Evolutionary conservation across 192 early-diverging fungal genomes (phyloP).

Genomic region (Podila epicladia): DNA sequence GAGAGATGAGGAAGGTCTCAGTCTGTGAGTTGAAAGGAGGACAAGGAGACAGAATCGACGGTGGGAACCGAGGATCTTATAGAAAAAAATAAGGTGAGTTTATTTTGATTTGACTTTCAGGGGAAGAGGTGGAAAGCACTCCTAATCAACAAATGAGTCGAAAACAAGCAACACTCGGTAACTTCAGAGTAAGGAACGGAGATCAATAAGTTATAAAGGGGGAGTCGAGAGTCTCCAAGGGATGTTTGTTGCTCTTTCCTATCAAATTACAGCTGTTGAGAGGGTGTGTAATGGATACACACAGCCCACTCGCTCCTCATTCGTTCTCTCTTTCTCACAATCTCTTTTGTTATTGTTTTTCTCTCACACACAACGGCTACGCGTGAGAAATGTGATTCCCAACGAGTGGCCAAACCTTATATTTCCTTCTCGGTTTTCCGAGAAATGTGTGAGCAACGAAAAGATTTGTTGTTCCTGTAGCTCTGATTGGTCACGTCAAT

Average conservation of each 20-base stretch:
- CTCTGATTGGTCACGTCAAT: slow-evolving; percentile 9
- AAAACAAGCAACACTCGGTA: slow-evolving; percentile 6
- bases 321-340: slow-evolving; percentile 10
- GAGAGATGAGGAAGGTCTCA: slow-evolving; percentile 16
- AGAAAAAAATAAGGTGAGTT: not conserved
- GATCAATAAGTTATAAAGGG: not conserved
- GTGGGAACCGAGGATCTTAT: slow-evolving; percentile 2
- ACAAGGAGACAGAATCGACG: slow-evolving; percentile 10
- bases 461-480: slow-evolving; percentile 1
- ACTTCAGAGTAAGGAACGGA: slow-evolving; percentile 2
- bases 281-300: slow-evolving; percentile 1
- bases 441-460: not conserved
- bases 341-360: slow-evolving; percentile 9
- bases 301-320: not conserved
- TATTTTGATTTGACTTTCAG: not conserved
- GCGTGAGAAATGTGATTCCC: slow-evolving; percentile 11
- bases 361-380: not conserved
- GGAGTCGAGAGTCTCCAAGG: not conserved
- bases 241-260: slow-evolving; percentile 2
- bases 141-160: too few species aligned
- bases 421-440: slow-evolving; percentile 9
- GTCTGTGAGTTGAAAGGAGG: slow-evolving; percentile 7
- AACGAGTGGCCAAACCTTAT: slow-evolving; percentile 11
- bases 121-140: not conserved
- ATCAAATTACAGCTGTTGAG: not conserved